These are phyloP conservation scores for Cicer pinnatifidum DNA, from an alignment of 306 rosid species.

Conservation along the genomic window DNA sequence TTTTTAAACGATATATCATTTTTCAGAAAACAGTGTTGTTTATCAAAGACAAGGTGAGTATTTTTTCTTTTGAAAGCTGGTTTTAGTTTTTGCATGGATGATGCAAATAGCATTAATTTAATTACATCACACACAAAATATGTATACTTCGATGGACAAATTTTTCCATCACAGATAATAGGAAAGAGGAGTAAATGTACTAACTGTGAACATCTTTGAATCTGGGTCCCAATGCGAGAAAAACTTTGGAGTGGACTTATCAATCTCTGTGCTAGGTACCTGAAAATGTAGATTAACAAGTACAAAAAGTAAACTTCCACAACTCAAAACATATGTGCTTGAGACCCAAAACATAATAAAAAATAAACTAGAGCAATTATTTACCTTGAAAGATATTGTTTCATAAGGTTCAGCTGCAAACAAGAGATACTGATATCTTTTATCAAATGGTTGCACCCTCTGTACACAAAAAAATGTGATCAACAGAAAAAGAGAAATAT, in stretches of 20 bases:
- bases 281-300: slow-evolving; percentile 46
- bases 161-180: neutral
- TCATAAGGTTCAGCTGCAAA: slow-evolving; percentile 97
- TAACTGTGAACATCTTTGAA: slow-evolving; percentile 94
- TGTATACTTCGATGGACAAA: slow-evolving; percentile 6
- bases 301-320: slow-evolving; percentile 2
- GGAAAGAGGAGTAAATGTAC: slow-evolving; percentile 41
- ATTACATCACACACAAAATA: slow-evolving; percentile 19
- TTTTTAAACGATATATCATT: neutral
- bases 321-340: neutral
- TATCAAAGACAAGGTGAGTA: neutral
- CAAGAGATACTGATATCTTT: slow-evolving; percentile 81
- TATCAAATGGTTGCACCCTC: slow-evolving; percentile 85
- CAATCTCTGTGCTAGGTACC: slow-evolving; percentile 98
- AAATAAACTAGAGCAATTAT: slow-evolving; percentile 4
- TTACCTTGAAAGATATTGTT: slow-evolving; percentile 90
- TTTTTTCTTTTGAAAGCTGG: neutral
- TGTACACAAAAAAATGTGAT: slow-evolving; percentile 42
- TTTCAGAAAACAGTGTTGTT: neutral
- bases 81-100: neutral
- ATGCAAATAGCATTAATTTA: slow-evolving; percentile 33
- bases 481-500: slow-evolving; percentile 25
- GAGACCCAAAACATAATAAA: neutral
- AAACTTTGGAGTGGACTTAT: slow-evolving; percentile 88
- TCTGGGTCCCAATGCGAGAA: slow-evolving; percentile 99